Evolutionary conservation across 306 rosid species (phyloP).

Genomic region (Pyrus betulifolia): DNA sequence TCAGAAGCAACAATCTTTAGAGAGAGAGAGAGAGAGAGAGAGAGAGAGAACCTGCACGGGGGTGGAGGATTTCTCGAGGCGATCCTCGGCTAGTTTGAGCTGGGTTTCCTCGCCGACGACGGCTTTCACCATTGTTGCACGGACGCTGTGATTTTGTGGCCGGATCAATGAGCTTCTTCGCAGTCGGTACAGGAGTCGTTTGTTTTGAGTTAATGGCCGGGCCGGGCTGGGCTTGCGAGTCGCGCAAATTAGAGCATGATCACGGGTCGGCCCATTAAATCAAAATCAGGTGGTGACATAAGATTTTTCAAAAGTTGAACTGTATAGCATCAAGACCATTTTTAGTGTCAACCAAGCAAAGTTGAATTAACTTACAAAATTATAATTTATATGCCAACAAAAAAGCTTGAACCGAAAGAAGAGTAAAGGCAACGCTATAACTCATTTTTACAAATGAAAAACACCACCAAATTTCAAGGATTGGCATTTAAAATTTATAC

Average conservation of each 20-base stretch:
- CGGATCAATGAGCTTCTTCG: not conserved
- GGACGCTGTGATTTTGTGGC: not conserved
- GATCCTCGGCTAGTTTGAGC: constrained; percentile 59
- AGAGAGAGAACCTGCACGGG: constrained; percentile 45
- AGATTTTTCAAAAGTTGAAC: too few species aligned
- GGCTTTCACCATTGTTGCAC: constrained; percentile 65
- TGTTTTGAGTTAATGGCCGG: not conserved
- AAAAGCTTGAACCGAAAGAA: too few species aligned
- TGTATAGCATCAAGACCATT: too few species aligned
- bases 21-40: not conserved
- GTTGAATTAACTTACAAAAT: too few species aligned
- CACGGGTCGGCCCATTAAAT: not conserved
- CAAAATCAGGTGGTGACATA: not conserved
- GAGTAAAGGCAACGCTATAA: too few species aligned
- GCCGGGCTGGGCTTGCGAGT: not conserved
- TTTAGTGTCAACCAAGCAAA: too few species aligned
- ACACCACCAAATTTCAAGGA: too few species aligned
- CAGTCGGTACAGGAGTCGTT: not conserved
- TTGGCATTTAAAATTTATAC: too few species aligned
- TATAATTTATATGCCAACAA: too few species aligned
- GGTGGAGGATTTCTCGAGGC: constrained; percentile 50
- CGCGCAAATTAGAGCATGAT: not conserved
- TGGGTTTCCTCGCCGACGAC: constrained; percentile 80
- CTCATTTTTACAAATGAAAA: too few species aligned
- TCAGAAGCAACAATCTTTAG: not conserved